Base-by-base conservation (phyloP, 163 green algal species). In the Scenedesmus sp. region DNA sequence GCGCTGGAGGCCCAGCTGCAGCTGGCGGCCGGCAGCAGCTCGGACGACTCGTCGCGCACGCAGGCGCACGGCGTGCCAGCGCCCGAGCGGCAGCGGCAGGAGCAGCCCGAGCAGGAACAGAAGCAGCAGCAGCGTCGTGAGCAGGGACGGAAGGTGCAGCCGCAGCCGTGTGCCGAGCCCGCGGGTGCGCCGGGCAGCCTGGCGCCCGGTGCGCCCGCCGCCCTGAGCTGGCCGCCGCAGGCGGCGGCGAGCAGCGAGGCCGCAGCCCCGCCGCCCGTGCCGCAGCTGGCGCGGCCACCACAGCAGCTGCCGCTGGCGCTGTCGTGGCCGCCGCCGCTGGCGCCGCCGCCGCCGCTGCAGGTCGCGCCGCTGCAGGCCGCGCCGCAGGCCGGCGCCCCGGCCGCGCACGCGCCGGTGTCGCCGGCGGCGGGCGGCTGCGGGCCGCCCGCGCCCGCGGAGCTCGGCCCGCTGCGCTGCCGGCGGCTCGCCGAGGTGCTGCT, bases 391-490 rank as follows among this genome's bases (percentile, higher is more conserved):
- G 62, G 36, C 24, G 34, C 36, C 24, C 36, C 29, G 36, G 64
- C 26, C 10, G n/a, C 3, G 3, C 47, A 34, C 45, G 63, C 24
- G 24, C 20, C 44, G 39, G 10, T 24, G 44, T 42, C 44, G 60
- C 42, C 44, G 15, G 36, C 36, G 28, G 44, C 20, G 36, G 44
- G 42, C 44, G 24, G 42, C 4, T 11, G 36, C 34, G 39, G 39
- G 13, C 39, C 63, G 34, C 63, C 63, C 5, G 39, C 34, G n/a
- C 36, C 39, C 34, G 22, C 10, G 15, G 63, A 73, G 22, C 44
- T 73, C 0, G 69, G 54, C 13, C 69, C 53, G 14, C 26, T 44
- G 56, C 58, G 58, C 26, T 72, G 71, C 60, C 62, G 45, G 53
- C 22, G 53, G 53, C 53, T 60, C 10, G 53, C 53, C 6, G n/a